A percentile compares a stretch with the other conserved stretches of the same genome.
These are phyloP conservation scores for Venturiaceae sp. DNA, from an alignment of 2,329 filamentous ascomycete species.

Conservation along the genomic window DNA sequence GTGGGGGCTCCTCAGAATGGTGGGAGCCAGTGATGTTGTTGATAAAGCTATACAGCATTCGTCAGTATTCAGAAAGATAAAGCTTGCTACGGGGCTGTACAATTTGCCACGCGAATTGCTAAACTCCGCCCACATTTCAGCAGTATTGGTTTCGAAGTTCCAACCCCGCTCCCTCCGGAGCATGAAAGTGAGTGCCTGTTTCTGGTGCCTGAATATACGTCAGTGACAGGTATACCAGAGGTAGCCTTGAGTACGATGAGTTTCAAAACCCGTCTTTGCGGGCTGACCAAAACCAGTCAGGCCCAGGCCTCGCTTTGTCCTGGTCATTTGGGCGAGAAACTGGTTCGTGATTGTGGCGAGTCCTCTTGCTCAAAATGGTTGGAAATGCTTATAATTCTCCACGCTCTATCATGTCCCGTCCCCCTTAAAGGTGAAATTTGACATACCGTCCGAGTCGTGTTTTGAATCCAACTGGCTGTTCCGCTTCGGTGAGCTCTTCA, in stretches of 20 bases:
- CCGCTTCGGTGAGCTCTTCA: constrained; percentile 65
- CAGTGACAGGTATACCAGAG: constrained; percentile 7
- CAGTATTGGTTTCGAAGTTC: constrained; percentile 40
- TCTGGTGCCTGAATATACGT: constrained; percentile 69
- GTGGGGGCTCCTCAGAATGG: constrained; percentile 8
- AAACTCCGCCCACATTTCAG: constrained; percentile 59
- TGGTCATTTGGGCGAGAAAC: too few species aligned
- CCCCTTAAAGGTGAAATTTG: constrained; percentile 3
- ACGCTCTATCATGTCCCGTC: too few species aligned
- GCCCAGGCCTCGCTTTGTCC: too few species aligned
- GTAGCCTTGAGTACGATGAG: too few species aligned
- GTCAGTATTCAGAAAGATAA: too few species aligned
- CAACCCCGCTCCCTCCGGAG: constrained; percentile 59
- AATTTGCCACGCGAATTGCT: constrained; percentile 57
- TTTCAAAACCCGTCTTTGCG: too few species aligned
- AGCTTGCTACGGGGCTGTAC: constrained; percentile 53
- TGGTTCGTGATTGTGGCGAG: too few species aligned
- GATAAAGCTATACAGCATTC: not conserved
- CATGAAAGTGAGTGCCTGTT: constrained; percentile 85
- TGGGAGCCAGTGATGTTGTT: constrained; percentile 73
- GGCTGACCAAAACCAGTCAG: too few species aligned
- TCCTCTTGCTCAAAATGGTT: too few species aligned
- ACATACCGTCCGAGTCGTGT: constrained; percentile 29
- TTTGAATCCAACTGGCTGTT: constrained; percentile 56
- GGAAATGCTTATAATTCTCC: too few species aligned